Base-by-base conservation (phyloP, 352 stramenopile species). In the Globisporangium camurandrum region DNA sequence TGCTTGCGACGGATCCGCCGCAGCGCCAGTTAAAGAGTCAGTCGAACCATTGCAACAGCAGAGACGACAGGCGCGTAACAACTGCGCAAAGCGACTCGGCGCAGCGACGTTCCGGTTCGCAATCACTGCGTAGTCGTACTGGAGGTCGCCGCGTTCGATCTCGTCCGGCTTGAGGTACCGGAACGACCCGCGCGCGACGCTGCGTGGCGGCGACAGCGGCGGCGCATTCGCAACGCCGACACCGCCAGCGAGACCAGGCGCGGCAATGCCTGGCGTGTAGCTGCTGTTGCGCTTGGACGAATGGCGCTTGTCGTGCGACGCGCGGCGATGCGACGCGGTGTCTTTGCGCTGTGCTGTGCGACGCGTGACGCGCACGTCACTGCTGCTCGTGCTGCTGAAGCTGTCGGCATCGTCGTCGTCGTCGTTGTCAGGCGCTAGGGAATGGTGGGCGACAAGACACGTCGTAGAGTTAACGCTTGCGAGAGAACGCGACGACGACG, bases 41-140 rank as follows among this genome's bases (percentile, higher is more conserved):
- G 24, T 44, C 1, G 28, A 24, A 5, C 34, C 22, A 9, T 20
- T 47, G 9, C 57, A 61, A 48, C 69, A 85, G 47, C 71, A 78
- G 39, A 67, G 83, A 1, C 77, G 19, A 16, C 60, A 61, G 19
- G 51, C 61, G 54, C 43, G 38, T 6, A 75, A 17, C 34, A 65
- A 39, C 22, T 65, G 49, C 5, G 38, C 37, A 0, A 85, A 3
- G 26, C 56, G 61, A 0, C 69, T 71, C 4, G 75, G 66, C 31
- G 66, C 14, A 12, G 72, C 61, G 30, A 89, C 67, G 43, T 63
- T 80, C 41, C 82, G 82, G 56, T 91, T 86, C 24, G 72, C 77
- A 46, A 93, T 84, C 24, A 93, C 67, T 0, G 77, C 79, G 57
- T 86, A 93, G 53, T 93, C 82, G 63, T 91, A 93, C 28, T 63